A percentile compares a stretch with the other conserved stretches of the same genome.
These are phyloP conservation scores for Pyrenophora graminea DNA, from an alignment of 2,329 filamentous ascomycete genomes.

Conservation along the genomic window DNA sequence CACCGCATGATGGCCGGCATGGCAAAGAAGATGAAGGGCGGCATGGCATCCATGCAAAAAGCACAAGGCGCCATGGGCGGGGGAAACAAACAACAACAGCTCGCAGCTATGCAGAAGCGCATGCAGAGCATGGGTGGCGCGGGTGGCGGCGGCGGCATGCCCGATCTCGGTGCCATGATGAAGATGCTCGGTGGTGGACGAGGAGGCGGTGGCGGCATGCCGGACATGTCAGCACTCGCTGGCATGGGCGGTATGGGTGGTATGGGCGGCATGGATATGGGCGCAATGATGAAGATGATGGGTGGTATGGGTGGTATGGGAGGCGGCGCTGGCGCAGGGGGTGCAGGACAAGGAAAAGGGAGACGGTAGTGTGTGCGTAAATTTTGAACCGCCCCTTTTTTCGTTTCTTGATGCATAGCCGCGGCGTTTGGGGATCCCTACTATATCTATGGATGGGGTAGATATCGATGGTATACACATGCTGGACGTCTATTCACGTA, in stretches of 20 bases:
- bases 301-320: slow-evolving; percentile 41
- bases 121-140: slow-evolving; percentile 88
- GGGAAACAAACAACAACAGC: slow-evolving; percentile 87
- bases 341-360: slow-evolving; percentile 26
- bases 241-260: slow-evolving; percentile 65
- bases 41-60: slow-evolving; percentile 96
- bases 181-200: slow-evolving; percentile 84
- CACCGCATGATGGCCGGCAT: slow-evolving; percentile 99
- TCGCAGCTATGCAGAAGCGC: slow-evolving; percentile 96
- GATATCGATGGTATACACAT: neutral
- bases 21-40: slow-evolving; percentile 98
- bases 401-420: slow-evolving; percentile 13
- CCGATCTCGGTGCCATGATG: slow-evolving; percentile 84
- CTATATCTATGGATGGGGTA: neutral
- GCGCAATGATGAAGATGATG: slow-evolving; percentile 46
- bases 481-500: too few species aligned
- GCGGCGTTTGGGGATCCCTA: slow-evolving; percentile 11
- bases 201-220: slow-evolving; percentile 65
- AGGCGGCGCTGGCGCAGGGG: slow-evolving; percentile 13
- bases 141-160: slow-evolving; percentile 62
- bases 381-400: slow-evolving; percentile 3
- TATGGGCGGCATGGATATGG: slow-evolving; percentile 53
- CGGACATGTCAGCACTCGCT: slow-evolving; percentile 62
- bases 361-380: slow-evolving; percentile 19
- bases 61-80: slow-evolving; percentile 90